Evolutionary conservation across 2,329 filamentous ascomycete genomes (phyloP).

Genomic region (Sclerotinia nivalis): DNA sequence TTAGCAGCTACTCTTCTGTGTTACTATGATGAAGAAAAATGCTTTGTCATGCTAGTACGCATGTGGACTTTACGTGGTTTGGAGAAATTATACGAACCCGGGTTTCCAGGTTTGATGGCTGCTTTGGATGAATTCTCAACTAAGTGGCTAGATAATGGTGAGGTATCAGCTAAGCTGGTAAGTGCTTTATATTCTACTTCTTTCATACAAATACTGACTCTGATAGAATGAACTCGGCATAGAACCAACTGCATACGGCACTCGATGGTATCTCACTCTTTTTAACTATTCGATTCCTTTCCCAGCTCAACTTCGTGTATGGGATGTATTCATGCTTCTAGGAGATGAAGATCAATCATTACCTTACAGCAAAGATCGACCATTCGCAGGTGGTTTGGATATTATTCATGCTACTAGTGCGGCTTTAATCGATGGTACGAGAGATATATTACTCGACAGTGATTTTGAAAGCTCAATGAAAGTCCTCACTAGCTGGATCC

Average conservation of each 20-base stretch:
- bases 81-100: slow-evolving; percentile 77
- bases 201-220: slow-evolving; percentile 24
- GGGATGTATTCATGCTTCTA: slow-evolving; percentile 96
- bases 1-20: slow-evolving; percentile 89
- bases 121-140: slow-evolving; percentile 83
- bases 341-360: slow-evolving; percentile 64
- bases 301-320: slow-evolving; percentile 87
- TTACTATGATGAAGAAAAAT: slow-evolving; percentile 93
- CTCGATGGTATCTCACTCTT: slow-evolving; percentile 93
- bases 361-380: slow-evolving; percentile 39
- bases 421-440: slow-evolving; percentile 85
- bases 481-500: slow-evolving; percentile 88
- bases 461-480: slow-evolving; percentile 99
- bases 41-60: slow-evolving; percentile 95
- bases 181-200: slow-evolving; percentile 43
- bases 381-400: slow-evolving; percentile 69
- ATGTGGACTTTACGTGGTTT: slow-evolving; percentile 89
- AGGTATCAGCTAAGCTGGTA: slow-evolving; percentile 79
- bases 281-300: slow-evolving; percentile 98
- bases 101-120: slow-evolving; percentile 84
- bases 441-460: slow-evolving; percentile 83
- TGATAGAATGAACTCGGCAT: slow-evolving; percentile 72
- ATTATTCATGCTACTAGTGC: slow-evolving; percentile 87
- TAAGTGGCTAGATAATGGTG: slow-evolving; percentile 75
- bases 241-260: slow-evolving; percentile 89